Evolutionary conservation across 306 rosid genomes (phyloP), one percentile per base, ranked within the genome.

Genomic region (Ochetophila trinervis): DNA sequence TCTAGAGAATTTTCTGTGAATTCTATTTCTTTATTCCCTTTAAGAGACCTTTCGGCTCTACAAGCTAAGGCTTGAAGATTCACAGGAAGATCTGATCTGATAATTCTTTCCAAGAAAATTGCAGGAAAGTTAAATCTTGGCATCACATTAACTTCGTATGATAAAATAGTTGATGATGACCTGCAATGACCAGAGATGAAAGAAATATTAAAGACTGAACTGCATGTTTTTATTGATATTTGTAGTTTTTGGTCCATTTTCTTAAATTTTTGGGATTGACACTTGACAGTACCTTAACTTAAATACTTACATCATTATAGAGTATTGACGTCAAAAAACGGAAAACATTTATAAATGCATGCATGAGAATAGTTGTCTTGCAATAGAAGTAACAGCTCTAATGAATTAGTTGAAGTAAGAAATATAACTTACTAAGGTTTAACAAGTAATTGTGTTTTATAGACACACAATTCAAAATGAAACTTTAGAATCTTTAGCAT

Each of bases 91-190:
- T 89, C 98, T 42, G 98, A 84, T 69, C 95, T 82, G 73, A 89
- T 84, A 65, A 93, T 93, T 82, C 91, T 84, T 81, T 93, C 96
- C 68, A 87, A 78, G 77, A 93, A 85, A 80, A 93, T 93, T 53
- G 96, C 95, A 22, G 96, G 98, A 71, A 93, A 84, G 73, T 89
- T 93, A 83, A 93, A 83, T 74, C 97, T 86, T 42, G 98, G 98
- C 65, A 93, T 84, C 78, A 93, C 96, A 70, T 83, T 89, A 63
- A 93, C 89, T 80, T 93, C 98, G 59, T 89, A 89, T 8, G 88
- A 84, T 78, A 93, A 71, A 48, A 64, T 81, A 30, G 97, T 80
- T 27, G 97, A 71, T 22, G 94, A 87, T 11, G 91, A 86, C 67
- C 98, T 93, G 69, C 76, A 71, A 72, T 34, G 54, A 45, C 61